phyloP scores from a whole-genome alignment of 2,329 filamentous ascomycete species.

The Botrytis galanthina region DNA sequence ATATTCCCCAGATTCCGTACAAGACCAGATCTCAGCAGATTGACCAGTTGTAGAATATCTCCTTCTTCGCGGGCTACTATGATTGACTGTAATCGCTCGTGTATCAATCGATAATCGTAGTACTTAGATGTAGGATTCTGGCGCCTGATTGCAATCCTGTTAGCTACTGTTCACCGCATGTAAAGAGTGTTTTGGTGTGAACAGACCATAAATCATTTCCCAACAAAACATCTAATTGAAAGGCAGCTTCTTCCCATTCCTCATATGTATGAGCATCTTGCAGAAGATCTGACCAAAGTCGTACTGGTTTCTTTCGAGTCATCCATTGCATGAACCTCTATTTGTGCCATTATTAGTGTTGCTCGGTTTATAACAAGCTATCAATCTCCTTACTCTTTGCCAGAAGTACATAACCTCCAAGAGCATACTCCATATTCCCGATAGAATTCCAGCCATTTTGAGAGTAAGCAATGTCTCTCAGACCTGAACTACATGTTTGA shows the following conservation, averaged over 20 bases:
- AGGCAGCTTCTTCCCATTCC: slow-evolving; percentile 83
- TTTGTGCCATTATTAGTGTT: slow-evolving; percentile 9
- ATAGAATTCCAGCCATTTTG: slow-evolving; percentile 35
- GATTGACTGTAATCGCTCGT: slow-evolving; percentile 70
- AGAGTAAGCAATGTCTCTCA: neutral
- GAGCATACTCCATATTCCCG: slow-evolving; percentile 55
- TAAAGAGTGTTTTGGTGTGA: slow-evolving; percentile 23
- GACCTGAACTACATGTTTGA: neutral
- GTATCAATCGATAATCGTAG: slow-evolving; percentile 85
- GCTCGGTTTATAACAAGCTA: slow-evolving; percentile 3
- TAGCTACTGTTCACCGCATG: neutral
- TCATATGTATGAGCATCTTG: slow-evolving; percentile 69
- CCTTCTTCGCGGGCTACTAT: slow-evolving; percentile 66
- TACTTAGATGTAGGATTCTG: slow-evolving; percentile 75
- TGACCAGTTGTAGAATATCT: slow-evolving; percentile 72
- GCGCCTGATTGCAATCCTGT: slow-evolving; percentile 54
- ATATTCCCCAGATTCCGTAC: slow-evolving; percentile 92
- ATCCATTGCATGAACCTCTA: slow-evolving; percentile 70
- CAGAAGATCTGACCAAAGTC: slow-evolving; percentile 64
- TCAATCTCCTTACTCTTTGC: slow-evolving; percentile 48
- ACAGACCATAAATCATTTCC: slow-evolving; percentile 75
- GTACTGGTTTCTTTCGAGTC: slow-evolving; percentile 60
- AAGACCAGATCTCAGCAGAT: slow-evolving; percentile 74
- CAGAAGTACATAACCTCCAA: slow-evolving; percentile 62
- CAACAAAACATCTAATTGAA: slow-evolving; percentile 78